Conservation (phyloP, 148 eudicot genomes). For the Camellia sinensis region DNA sequence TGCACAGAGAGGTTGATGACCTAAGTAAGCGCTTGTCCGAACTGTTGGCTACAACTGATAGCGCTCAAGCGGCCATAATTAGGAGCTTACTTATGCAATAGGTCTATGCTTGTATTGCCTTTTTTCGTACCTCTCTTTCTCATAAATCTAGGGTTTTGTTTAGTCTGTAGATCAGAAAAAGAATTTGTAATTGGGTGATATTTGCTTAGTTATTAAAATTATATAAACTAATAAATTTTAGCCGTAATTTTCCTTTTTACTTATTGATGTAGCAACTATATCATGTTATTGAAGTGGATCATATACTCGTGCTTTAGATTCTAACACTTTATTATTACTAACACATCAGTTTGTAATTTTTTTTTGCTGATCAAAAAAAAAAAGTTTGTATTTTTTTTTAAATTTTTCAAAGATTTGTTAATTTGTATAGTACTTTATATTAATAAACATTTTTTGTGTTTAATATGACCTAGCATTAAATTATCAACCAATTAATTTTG, state of each 20-base stretch:
- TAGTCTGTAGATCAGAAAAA: background rate
- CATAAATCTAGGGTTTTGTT: background rate
- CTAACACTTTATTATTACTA: too few species aligned
- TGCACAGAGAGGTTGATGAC: constrained; percentile 44
- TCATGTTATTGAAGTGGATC: too few species aligned
- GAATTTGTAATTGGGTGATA: background rate
- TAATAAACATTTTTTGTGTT: too few species aligned
- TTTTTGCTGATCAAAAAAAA: too few species aligned
- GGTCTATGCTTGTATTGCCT: background rate
- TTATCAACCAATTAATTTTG: too few species aligned
- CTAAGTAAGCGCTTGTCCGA: constrained; percentile 40
- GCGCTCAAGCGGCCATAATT: constrained; percentile 38
- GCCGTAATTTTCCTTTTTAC: background rate
- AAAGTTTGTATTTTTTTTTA: too few species aligned
- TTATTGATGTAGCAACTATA: too few species aligned
- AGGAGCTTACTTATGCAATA: constrained; percentile 40
- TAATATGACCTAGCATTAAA: too few species aligned
- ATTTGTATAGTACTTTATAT: too few species aligned
- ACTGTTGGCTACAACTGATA: constrained; percentile 31
- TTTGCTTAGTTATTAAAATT: background rate
- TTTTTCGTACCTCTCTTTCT: background rate
- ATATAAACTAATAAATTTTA: background rate
- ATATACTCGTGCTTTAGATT: too few species aligned
- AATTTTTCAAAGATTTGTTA: too few species aligned
- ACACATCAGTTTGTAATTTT: too few species aligned